These are phyloP conservation scores for Crithidia brevicula DNA, from an alignment of 208 protist genomes.

Conservation along the genomic window DNA sequence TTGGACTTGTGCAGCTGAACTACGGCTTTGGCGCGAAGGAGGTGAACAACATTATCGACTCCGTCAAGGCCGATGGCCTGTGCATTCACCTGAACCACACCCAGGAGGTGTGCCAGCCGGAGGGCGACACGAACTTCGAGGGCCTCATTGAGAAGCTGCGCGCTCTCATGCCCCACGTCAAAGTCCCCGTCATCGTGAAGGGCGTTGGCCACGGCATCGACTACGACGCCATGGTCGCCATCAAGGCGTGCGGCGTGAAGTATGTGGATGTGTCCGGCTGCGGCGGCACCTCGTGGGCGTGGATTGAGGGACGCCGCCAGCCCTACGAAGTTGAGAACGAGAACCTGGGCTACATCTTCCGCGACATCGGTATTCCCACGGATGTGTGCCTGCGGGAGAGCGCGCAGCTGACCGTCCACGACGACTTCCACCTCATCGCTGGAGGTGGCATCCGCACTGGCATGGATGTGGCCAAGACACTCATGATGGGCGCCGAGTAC, in stretches of 20 bases:
- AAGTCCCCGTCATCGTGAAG: constrained; percentile 91
- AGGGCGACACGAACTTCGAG: constrained; percentile 92
- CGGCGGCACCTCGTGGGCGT: constrained; percentile 93
- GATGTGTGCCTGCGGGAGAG: constrained; percentile 80
- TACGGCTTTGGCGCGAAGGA: constrained; percentile 90
- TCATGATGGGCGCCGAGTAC: constrained; percentile 87
- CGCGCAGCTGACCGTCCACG: constrained; percentile 44
- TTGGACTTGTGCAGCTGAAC: constrained; percentile 92
- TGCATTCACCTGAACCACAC: constrained; percentile 94
- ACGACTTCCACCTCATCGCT: constrained; percentile 81
- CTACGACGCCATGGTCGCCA: constrained; percentile 53
- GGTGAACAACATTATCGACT: constrained; percentile 83
- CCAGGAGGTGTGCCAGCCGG: constrained; percentile 91
- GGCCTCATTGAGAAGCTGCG: constrained; percentile 77
- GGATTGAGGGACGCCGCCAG: constrained; percentile 90
- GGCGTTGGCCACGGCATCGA: constrained; percentile 92
- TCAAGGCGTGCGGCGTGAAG: constrained; percentile 80
- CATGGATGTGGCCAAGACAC: constrained; percentile 86
- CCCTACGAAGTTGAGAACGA: constrained; percentile 53
- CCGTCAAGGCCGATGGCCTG: constrained; percentile 84
- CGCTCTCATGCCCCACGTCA: constrained; percentile 75
- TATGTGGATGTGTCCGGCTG: constrained; percentile 91
- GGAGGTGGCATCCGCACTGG: constrained; percentile 89
- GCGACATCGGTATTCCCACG: constrained; percentile 87
- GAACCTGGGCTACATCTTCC: constrained; percentile 89